Base-by-base conservation (phyloP, 768 basidiomycete genomes). In the Tylopilus subfusipes region DNA sequence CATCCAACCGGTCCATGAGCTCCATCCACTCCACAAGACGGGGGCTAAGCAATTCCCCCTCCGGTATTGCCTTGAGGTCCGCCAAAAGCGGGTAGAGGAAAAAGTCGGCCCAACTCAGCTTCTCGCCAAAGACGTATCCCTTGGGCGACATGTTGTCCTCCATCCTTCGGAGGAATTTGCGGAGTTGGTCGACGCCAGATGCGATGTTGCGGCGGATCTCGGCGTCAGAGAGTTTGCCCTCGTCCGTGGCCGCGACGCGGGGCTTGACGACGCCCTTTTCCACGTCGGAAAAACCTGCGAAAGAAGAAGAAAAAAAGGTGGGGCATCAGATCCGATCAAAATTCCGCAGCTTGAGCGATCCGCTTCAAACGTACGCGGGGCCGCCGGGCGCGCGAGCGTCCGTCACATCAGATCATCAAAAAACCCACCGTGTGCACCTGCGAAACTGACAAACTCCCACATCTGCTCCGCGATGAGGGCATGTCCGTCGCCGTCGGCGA, bases 381-480 rank as follows among this genome's bases (percentile, higher is more conserved):
- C n/a, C n/a, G n/a, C n/a, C n/a, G n/a, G n/a, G n/a, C n/a, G 12
- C 29, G n/a, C 44, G 45, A 12, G 21, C 10, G 16, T 8, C 16
- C 6, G 19, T 4, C 27, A 4, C 5, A 38, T 38, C n/a, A 36
- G 34, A 36, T 36, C 34, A 25, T 46, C 22, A 5, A n/a, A n/a
- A n/a, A n/a, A 42, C 60, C 0, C n/a, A 71, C 68, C 68, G 10
- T 71, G 45, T 13, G 59, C 54, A 2, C 59, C 59, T 0, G 55
- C 65, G 12, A 68, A 59, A 10, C 62, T 63, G 42, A 63, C 70
- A 18, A 70, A 72, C 30, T 70, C 69, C 71, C 70, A 70, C 71
- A 70, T 54, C 33, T 69, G 68, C 48, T 70, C 69, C 0, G 48
- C 33, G 54, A 70, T 53, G 45, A 67, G 1, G 18, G 61, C 47